Base-by-base conservation (phyloP, 2,329 filamentous ascomycete species). In the Aspergillus carbonarius region DNA sequence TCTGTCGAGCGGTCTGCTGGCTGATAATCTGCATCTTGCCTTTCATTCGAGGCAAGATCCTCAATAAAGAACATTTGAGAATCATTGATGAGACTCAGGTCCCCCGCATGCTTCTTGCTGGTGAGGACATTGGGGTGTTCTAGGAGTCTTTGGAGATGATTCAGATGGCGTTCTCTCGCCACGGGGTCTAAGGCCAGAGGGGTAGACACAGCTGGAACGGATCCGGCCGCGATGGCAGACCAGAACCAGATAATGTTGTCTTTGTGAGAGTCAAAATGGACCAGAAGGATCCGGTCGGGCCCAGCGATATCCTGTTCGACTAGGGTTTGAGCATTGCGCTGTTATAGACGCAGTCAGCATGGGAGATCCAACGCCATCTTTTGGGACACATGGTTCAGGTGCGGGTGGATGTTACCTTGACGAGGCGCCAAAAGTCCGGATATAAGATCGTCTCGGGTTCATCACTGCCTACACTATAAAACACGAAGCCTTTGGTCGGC, bases 231-330 rank as follows among this genome's bases (percentile, higher is more conserved):
- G 3, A 75, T 61, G 3, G 70, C 68, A 5, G 75, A 65, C 77
- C 77, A 80, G 54, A 79, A 76, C 76, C 75, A 79, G 4, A 70
- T 52, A 6, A 79, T 72, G 30, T 66, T 71, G 17, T 79, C 72
- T 25, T 65, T 34, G 37, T 79, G 73, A 18, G 66, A 66, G 34
- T 77, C 65, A 34, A 78, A 73, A 58, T 78, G 73, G 5, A 70
- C 27, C 18, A 65, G 58, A 30, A 63, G 25, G 15, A 48, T 18
- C 15, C 44, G 44, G 23, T 48, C 44, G 17, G 44, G 8, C 44
- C 12, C 44, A n/a, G 44, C 44, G 4, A 48, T 32, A 1, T 48
- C 17, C 5, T 32, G 8, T 17, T 48, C 44, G 13, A 48, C 25
- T 10, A 48, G 5, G 5, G n/a, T 30, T 32, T 32, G 27, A 12